A percentile compares a stretch with the other conserved stretches of the same genome.
Evolutionary conservation across 805 yeast species (phyloP).

Genomic region (Teunomyces funiuensis): DNA sequence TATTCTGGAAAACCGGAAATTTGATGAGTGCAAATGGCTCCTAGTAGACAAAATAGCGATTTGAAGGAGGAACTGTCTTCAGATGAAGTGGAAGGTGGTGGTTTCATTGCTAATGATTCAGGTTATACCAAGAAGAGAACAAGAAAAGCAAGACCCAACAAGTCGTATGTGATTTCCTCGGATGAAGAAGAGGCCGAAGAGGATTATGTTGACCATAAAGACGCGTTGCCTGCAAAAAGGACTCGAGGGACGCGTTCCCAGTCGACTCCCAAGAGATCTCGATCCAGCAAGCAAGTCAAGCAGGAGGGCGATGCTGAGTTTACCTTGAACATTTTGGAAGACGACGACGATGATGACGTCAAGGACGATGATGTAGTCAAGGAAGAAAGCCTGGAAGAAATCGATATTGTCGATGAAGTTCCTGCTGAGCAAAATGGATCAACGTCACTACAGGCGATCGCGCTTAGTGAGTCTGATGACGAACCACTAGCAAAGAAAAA

Average conservation of each 20-base stretch:
- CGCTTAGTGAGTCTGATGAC: constrained; percentile 23
- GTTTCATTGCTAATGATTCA: constrained; percentile 43
- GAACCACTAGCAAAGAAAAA: constrained; percentile 17
- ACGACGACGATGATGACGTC: constrained; percentile 15
- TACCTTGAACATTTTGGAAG: constrained; percentile 6
- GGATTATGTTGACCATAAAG: constrained; percentile 10
- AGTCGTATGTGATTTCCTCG: constrained; percentile 25
- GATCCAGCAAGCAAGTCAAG: constrained; percentile 1
- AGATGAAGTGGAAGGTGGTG: constrained; percentile 34
- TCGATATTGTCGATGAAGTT: constrained; percentile 23
- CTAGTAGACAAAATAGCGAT: neutral
- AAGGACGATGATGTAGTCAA: constrained; percentile 27
- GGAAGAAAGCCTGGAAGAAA: constrained; percentile 40
- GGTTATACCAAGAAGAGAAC: constrained; percentile 20
- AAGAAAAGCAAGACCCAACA: constrained; percentile 9
- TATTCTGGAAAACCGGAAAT: no score
- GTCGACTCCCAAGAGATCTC: constrained; percentile 5
- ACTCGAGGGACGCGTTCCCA: constrained; percentile 12
- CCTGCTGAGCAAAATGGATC: constrained; percentile 7
- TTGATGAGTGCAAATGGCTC: neutral
- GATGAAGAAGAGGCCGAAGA: constrained; percentile 18
- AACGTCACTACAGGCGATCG: constrained; percentile 19
- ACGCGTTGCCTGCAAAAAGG: constrained; percentile 8
- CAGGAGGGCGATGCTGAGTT: constrained; percentile 17
- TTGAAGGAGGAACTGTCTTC: neutral